phyloP scores from a whole-genome alignment of 2,329 filamentous ascomycete species.

The Metarhizium rileyi region DNA sequence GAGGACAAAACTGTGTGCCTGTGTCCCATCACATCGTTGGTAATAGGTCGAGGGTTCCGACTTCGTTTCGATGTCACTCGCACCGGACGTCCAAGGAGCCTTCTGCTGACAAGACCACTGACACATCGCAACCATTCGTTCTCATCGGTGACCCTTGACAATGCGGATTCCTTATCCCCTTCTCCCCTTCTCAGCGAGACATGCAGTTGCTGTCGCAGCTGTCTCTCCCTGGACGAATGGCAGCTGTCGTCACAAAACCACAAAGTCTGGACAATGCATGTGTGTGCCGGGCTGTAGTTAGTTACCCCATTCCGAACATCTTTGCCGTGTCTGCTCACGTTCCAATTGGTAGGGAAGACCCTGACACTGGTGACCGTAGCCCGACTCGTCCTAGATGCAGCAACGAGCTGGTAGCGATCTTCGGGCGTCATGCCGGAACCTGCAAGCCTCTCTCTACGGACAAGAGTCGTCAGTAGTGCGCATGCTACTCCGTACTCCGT shows the following conservation, averaged over 20 bases:
- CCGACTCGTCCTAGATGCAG: background rate
- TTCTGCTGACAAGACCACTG: too few relatives aligned
- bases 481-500: too few relatives aligned
- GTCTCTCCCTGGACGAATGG: background rate
- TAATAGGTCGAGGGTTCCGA: too few relatives aligned
- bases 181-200: background rate
- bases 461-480: too few relatives aligned
- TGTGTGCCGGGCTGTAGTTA: too few relatives aligned
- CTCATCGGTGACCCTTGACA: background rate
- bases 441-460: conserved; percentile 1
- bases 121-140: too few relatives aligned
- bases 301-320: background rate
- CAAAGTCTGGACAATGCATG: background rate
- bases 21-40: too few relatives aligned
- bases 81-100: too few relatives aligned
- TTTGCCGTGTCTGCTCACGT: background rate
- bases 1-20: too few relatives aligned
- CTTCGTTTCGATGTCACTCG: too few relatives aligned
- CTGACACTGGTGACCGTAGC: background rate
- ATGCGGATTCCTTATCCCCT: background rate
- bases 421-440: background rate
- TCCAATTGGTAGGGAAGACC: background rate
- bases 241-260: background rate
- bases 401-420: background rate
- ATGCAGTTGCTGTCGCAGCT: background rate